Conservation (phyloP, 140 eudicot species). For the Bidens hawaiensis region DNA sequence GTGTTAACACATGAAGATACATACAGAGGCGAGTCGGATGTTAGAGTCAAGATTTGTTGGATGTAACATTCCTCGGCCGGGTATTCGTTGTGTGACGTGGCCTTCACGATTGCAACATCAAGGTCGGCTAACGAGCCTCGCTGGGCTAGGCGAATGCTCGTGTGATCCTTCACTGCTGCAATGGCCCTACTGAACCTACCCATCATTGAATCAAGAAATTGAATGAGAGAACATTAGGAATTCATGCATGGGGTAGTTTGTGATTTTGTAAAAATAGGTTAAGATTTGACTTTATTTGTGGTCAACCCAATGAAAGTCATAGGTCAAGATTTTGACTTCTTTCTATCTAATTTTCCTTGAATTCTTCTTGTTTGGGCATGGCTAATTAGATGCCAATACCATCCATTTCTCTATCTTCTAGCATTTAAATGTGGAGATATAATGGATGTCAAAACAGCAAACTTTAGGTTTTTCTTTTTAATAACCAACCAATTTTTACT, state of each 20-base stretch:
- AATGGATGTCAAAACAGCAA: conserved; percentile 3
- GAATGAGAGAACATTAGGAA: not conserved
- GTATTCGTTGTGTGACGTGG: conserved; percentile 80
- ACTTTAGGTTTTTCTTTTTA: not conserved
- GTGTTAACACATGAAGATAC: conserved; percentile 66
- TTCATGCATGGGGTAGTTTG: too few relatives aligned
- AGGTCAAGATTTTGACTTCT: conserved; percentile 11
- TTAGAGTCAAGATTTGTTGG: conserved; percentile 58
- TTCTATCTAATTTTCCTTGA: not conserved
- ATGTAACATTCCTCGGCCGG: conserved; percentile 64
- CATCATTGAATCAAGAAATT: conserved; percentile 31
- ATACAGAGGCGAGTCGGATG: conserved; percentile 50
- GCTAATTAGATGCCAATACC: conserved; percentile 28
- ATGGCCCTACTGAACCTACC: conserved; percentile 68
- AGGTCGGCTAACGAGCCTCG: conserved; percentile 58
- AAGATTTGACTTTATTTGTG: not conserved
- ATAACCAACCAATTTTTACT: not conserved
- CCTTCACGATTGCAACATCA: conserved; percentile 78
- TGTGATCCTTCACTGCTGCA: conserved; percentile 86
- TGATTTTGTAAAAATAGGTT: too few relatives aligned
- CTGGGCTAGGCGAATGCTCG: conserved; percentile 77
- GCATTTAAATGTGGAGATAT: conserved; percentile 25
- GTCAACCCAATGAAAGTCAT: not conserved
- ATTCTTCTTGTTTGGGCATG: not conserved
- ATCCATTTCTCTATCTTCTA: conserved; percentile 23